phyloP scores from a whole-genome alignment of 1,139 yeast genomes.

The Saccharomyces hybrid region DNA sequence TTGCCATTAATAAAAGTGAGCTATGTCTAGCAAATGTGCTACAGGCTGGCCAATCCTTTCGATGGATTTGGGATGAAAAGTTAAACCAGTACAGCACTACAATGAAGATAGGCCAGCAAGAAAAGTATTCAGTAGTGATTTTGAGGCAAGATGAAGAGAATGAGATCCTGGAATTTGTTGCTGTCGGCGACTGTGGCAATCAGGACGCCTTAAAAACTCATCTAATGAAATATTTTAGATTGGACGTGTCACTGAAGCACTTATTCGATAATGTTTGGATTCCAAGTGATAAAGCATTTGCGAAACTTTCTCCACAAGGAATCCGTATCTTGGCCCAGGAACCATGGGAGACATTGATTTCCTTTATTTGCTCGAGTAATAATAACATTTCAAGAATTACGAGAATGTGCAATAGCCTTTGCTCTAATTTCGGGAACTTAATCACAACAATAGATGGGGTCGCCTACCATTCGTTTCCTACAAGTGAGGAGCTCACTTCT shows the following conservation, averaged over 20 bases:
- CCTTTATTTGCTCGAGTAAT: conserved; percentile 92
- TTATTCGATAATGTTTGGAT: conserved; percentile 58
- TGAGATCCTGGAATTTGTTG: conserved; percentile 17
- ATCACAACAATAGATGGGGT: conserved; percentile 51
- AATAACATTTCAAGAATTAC: conserved; percentile 91
- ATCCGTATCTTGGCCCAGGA: conserved; percentile 82
- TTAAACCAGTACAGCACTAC: conserved; percentile 18
- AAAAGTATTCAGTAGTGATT: conserved; percentile 34
- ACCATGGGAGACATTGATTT: conserved; percentile 91
- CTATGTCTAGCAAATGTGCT: conserved; percentile 60
- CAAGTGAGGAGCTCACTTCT: conserved; percentile 42
- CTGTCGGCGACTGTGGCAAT: conserved; percentile 10
- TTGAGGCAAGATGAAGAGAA: conserved; percentile 21
- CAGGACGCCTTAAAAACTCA: conserved; percentile 28
- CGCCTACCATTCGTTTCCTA: conserved; percentile 68
- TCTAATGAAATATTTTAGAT: conserved; percentile 62
- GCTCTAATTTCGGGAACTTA: conserved; percentile 61
- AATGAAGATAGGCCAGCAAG: conserved; percentile 17
- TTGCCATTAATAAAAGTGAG: conserved; percentile 34
- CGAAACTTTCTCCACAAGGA: conserved; percentile 41
- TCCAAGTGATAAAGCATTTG: conserved; percentile 44
- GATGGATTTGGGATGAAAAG: conserved; percentile 30
- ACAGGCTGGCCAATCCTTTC: conserved; percentile 82
- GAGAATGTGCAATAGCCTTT: conserved; percentile 80
- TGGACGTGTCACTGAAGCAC: conserved; percentile 45